A percentile compares a stretch with the other conserved stretches of the same genome.
These are phyloP conservation scores for Echites panduratus DNA, from an alignment of 257 asterid species.

Conservation along the genomic window DNA sequence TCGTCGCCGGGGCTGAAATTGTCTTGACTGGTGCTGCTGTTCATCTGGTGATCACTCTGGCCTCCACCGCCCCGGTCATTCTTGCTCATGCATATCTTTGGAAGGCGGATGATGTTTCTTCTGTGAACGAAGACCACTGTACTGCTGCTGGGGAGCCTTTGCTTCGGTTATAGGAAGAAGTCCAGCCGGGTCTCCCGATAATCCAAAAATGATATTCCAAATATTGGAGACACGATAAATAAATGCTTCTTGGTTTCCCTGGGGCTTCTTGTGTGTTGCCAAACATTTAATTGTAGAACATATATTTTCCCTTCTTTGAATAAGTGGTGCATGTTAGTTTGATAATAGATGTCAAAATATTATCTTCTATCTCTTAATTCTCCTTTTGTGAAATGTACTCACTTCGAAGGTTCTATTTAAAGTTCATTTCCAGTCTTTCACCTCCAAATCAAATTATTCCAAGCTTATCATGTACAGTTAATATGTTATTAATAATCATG, in stretches of 20 bases:
- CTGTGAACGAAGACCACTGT: conserved; percentile 12
- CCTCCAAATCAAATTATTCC: too few relatives aligned
- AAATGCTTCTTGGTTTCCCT: background rate
- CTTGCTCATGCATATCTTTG: conserved; percentile 41
- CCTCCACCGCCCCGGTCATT: conserved; percentile 42
- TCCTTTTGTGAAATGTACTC: too few relatives aligned
- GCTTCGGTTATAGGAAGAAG: conserved; percentile 10
- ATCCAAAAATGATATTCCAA: background rate
- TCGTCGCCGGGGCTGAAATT: conserved; percentile 24
- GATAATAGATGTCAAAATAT: too few relatives aligned
- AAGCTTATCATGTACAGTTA: too few relatives aligned
- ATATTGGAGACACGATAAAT: background rate
- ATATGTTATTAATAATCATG: too few relatives aligned
- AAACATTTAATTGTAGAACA: too few relatives aligned
- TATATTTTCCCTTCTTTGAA: too few relatives aligned
- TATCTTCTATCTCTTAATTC: too few relatives aligned
- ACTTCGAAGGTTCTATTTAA: too few relatives aligned
- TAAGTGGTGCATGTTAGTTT: too few relatives aligned
- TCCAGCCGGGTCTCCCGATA: background rate
- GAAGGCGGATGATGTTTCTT: conserved; percentile 25
- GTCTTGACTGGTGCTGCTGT: conserved; percentile 39
- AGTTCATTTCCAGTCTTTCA: too few relatives aligned
- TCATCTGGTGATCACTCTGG: conserved; percentile 48
- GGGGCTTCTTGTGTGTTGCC: too few relatives aligned
- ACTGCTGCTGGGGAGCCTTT: conserved; percentile 20